Evolutionary conservation across 2,329 filamentous ascomycete species (phyloP), one percentile per base, ranked within the genome.

Genomic region (Cercospora sp.): DNA sequence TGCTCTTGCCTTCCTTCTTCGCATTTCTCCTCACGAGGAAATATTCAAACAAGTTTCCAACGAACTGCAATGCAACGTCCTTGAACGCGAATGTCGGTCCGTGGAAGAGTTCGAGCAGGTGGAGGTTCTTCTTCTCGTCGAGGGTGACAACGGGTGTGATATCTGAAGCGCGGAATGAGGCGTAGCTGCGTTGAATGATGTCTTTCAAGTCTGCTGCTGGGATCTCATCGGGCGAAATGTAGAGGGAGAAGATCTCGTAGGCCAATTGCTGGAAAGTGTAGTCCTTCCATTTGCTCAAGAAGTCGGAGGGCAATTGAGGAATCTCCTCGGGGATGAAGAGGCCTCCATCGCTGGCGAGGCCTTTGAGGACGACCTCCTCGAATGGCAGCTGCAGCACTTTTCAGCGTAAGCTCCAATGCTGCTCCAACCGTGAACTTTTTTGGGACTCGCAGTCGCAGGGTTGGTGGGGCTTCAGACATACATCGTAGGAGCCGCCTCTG

Each of bases 51-150:
- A 99, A 84, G 76, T 99, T 98, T n/a, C 95, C 95, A 2, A 99
- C 83, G 77, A 97, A 95, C 75, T 98, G 94, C 70, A 98, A 84
- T 16, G 94, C 94, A 62, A 94, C 91, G 80, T 98, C 94, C 82
- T 98, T 97, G 84, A 98, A 98, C 2, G 94, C 91, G 78, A 93
- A 97, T 0, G 91, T 98, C 5, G 94, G 95, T 1, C 95, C 95
- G 79, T 98, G 94, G 85, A 98, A 99, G 53, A 99, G 87, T 81
- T 99, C 95, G 36, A 99, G 87, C 65, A 97, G 84, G 78, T 97
- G 89, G 51, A 97, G 84, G 78, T 94, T 91, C 73, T 87, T 84
- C 69, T 84, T 79, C 75, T 87, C 84, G 76, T 94, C 87, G 63
- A 97, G 84, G n/a, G 91, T 88, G 53, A 92, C 86, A 28, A 95